Evolutionary conservation across 352 stramenopile species (phyloP).

Genomic region (Blastocystis sp.): DNA sequence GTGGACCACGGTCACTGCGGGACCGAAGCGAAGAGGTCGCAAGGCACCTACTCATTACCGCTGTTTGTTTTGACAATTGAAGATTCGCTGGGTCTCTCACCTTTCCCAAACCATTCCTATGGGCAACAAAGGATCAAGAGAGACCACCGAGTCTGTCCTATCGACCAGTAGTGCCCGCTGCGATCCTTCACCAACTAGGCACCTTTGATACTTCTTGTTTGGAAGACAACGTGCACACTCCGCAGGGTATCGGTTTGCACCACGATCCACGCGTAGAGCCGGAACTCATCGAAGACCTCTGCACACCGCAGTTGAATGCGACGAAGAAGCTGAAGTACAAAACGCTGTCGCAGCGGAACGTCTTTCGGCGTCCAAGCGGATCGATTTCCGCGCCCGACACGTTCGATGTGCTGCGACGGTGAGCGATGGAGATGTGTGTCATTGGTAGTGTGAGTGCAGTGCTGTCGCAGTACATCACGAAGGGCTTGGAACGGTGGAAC

Average conservation of each 20-base stretch:
- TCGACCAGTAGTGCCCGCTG: not conserved
- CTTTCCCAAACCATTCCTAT: not conserved
- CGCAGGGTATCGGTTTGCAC: not conserved
- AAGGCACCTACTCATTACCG: not conserved
- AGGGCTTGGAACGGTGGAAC: not conserved
- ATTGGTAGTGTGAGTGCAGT: not conserved
- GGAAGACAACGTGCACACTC: not conserved
- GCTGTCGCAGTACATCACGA: slow-evolving; percentile 1
- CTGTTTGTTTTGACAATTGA: not conserved
- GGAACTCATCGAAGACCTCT: slow-evolving; percentile 6
- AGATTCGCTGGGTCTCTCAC: not conserved
- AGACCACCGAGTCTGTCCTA: not conserved
- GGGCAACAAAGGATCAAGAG: not conserved
- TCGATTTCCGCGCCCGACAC: not conserved
- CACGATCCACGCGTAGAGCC: not conserved
- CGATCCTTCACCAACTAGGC: not conserved
- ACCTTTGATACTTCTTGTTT: not conserved
- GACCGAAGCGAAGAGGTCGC: not conserved
- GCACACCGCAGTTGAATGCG: not conserved
- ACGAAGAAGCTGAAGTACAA: not conserved
- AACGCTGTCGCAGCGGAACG: not conserved
- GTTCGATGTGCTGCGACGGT: slow-evolving; percentile 14
- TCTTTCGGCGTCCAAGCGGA: slow-evolving; percentile 1
- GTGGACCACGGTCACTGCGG: not conserved
- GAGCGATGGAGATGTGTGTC: not conserved